Conservation (phyloP, 1,284 basidiomycete genomes). For the Rhodotorula sp. region DNA sequence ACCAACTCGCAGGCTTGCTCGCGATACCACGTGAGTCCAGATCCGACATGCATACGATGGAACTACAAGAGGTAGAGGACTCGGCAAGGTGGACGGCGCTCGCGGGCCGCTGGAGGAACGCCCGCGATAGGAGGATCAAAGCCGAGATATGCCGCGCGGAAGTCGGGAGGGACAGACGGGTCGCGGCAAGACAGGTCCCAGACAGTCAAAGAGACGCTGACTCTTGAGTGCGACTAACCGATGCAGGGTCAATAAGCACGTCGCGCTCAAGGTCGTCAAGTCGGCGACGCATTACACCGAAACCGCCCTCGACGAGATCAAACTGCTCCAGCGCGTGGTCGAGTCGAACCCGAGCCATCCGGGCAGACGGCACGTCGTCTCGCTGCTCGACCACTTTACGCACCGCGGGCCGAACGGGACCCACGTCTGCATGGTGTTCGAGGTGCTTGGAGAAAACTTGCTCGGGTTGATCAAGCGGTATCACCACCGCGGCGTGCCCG, state of each 20-base stretch:
- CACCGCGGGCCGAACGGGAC: conserved; percentile 95
- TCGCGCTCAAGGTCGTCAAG: conserved; percentile 98
- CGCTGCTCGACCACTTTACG: conserved; percentile 93
- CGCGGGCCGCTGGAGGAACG: neutral
- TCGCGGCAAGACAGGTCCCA: too few relatives aligned
- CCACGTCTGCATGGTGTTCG: conserved; percentile 99
- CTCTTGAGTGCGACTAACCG: too few relatives aligned
- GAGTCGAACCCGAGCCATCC: conserved; percentile 72
- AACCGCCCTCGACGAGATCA: conserved; percentile 97
- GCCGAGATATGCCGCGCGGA: neutral
- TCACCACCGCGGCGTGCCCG: conserved; percentile 90
- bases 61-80: too few relatives aligned
- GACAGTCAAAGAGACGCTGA: neutral
- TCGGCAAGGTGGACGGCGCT: too few relatives aligned
- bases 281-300: conserved; percentile 96
- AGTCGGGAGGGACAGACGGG: too few relatives aligned
- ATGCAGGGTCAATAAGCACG: conserved; percentile 69
- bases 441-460: conserved; percentile 97
- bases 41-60: neutral
- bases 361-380: conserved; percentile 82
- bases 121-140: neutral
- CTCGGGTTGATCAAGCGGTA: conserved; percentile 94
- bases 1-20: conserved; percentile 11
- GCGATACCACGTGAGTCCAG: conserved; percentile 18
- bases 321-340: conserved; percentile 91